These are phyloP conservation scores for Phytophthora pseudosyringae DNA, from an alignment of 352 stramenopile genomes.

Conservation along the genomic window DNA sequence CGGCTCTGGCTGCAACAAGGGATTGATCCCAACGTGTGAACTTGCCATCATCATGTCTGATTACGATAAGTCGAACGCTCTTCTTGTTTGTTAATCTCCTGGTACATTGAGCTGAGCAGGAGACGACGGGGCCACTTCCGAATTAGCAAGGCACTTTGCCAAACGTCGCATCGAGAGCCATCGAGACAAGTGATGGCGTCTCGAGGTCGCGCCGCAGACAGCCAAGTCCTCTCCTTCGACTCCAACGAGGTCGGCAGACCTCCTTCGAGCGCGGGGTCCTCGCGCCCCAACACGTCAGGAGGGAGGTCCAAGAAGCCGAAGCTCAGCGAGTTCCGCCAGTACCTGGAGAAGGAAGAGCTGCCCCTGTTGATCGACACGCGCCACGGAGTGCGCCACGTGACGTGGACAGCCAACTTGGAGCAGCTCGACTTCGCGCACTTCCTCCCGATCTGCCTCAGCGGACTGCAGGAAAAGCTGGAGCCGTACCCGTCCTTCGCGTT, in stretches of 20 bases:
- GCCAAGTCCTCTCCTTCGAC: constrained; percentile 67
- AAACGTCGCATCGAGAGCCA: constrained; percentile 5
- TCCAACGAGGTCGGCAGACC: constrained; percentile 13
- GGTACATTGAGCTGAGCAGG: no score
- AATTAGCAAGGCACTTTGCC: constrained; percentile 5
- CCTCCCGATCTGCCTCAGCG: constrained; percentile 74
- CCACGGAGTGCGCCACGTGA: constrained; percentile 51
- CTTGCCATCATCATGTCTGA: constrained; percentile 2
- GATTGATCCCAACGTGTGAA: no score
- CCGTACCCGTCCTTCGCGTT: constrained; percentile 78
- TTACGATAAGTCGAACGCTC: no score
- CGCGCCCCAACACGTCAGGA: constrained; percentile 52
- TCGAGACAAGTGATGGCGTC: constrained; percentile 21
- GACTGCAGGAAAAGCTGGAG: constrained; percentile 77
- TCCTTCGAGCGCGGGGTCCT: constrained; percentile 16
- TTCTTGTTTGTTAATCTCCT: no score
- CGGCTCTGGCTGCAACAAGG: no score
- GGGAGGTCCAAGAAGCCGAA: constrained; percentile 63
- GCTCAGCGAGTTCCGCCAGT: constrained; percentile 76
- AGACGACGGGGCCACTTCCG: no score
- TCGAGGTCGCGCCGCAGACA: constrained; percentile 26
- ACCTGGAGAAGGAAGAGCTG: constrained; percentile 70
- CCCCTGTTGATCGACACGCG: constrained; percentile 60
- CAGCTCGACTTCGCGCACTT: constrained; percentile 68
- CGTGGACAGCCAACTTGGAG: constrained; percentile 66